These are phyloP conservation scores for Elsinoe batatas DNA, from an alignment of 2,329 filamentous ascomycete genomes.

Conservation along the genomic window DNA sequence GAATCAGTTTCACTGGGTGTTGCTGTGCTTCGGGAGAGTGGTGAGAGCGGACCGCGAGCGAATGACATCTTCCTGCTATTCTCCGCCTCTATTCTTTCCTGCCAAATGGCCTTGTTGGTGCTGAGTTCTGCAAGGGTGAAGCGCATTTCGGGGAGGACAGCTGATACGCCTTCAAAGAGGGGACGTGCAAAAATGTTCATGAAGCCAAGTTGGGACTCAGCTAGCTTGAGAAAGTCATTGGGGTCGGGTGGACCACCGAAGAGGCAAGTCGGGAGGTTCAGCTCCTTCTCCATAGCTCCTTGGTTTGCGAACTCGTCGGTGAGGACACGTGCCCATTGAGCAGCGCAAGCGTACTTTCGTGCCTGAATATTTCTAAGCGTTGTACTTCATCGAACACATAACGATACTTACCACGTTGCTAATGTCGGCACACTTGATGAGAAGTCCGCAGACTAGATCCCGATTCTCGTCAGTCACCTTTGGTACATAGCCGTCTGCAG, in stretches of 20 bases:
- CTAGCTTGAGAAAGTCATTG: slow-evolving; percentile 72
- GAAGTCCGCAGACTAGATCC: slow-evolving; percentile 71
- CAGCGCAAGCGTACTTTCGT: slow-evolving; percentile 69
- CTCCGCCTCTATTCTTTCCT: slow-evolving; percentile 55
- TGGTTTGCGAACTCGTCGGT: slow-evolving; percentile 93
- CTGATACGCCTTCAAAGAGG: slow-evolving; percentile 77
- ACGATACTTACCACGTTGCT: slow-evolving; percentile 76
- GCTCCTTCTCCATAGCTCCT: slow-evolving; percentile 78
- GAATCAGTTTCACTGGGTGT: slow-evolving; percentile 14
- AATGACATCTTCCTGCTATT: slow-evolving; percentile 36
- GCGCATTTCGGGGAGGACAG: slow-evolving; percentile 73
- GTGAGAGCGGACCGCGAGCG: slow-evolving; percentile 22
- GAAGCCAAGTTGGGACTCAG: slow-evolving; percentile 83
- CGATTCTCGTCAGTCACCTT: slow-evolving; percentile 68
- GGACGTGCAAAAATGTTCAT: slow-evolving; percentile 94
- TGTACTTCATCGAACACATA: background rate
- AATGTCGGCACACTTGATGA: slow-evolving; percentile 98
- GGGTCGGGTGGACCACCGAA: slow-evolving; percentile 69
- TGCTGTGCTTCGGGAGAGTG: slow-evolving; percentile 16
- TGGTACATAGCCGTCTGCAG: slow-evolving; percentile 63
- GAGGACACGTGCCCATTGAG: slow-evolving; percentile 86
- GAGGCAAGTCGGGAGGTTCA: slow-evolving; percentile 78
- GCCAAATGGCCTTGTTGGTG: slow-evolving; percentile 65
- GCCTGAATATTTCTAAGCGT: slow-evolving; percentile 45
- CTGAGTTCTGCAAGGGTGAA: slow-evolving; percentile 78